Percentiles rank a stretch among this genome's conserved stretches.
These are phyloP conservation scores for Piloderma croceum DNA, from an alignment of 768 basidiomycete species.

Conservation along the genomic window DNA sequence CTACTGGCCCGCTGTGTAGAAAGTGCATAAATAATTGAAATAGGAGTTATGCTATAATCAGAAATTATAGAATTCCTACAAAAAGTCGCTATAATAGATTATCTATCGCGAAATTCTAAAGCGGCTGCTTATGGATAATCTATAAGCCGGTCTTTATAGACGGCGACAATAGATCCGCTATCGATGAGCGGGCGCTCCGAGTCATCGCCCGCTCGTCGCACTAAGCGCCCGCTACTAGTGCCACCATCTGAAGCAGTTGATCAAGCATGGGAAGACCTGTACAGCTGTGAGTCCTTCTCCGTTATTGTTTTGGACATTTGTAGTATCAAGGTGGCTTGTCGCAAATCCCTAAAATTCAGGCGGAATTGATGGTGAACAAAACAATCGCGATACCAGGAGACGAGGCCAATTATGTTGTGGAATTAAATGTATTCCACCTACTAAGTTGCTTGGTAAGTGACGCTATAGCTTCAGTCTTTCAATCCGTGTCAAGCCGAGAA, in stretches of 20 bases:
- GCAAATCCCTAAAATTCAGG: slow-evolving; percentile 18
- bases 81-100: no score
- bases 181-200: no score
- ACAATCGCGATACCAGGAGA: slow-evolving; percentile 19
- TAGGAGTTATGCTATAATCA: no score
- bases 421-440: slow-evolving; percentile 23
- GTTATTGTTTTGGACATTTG: background rate
- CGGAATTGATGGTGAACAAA: slow-evolving; percentile 13
- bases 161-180: no score
- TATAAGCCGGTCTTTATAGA: no score
- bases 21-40: no score
- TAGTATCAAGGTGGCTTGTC: slow-evolving; percentile 14
- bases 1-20: no score
- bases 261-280: slow-evolving; percentile 15
- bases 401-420: slow-evolving; percentile 16
- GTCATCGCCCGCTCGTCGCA: no score
- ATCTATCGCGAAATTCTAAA: no score
- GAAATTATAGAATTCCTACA: no score
- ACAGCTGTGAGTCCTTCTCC: slow-evolving; percentile 11
- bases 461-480: background rate
- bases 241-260: slow-evolving; percentile 17
- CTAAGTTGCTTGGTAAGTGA: slow-evolving; percentile 20
- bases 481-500: background rate
- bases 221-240: no score
- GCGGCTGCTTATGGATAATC: no score